phyloP scores from a whole-genome alignment of 2,329 filamentous ascomycete genomes.

The Colletotrichum lupini region DNA sequence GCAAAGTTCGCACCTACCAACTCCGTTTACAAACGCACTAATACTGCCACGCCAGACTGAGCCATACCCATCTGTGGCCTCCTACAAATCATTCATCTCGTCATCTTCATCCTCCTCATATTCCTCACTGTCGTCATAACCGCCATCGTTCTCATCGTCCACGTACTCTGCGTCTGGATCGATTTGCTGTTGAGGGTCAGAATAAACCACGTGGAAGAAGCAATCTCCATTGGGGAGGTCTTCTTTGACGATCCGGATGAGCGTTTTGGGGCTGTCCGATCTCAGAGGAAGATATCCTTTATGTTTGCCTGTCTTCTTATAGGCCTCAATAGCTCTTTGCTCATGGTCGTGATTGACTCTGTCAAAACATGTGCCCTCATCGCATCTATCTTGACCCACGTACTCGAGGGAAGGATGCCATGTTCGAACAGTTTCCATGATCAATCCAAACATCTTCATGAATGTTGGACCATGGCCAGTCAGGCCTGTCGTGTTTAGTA shows the following conservation, averaged over 20 bases:
- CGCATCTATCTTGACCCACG: not conserved
- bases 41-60: not conserved
- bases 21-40: not conserved
- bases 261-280: not conserved
- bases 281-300: not conserved
- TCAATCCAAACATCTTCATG: not conserved
- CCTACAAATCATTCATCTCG: not conserved
- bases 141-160: not conserved
- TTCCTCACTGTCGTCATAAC: not conserved
- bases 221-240: not conserved
- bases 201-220: not conserved
- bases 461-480: conserved; percentile 14
- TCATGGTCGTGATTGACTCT: not conserved
- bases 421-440: not conserved
- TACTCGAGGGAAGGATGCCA: conserved; percentile 1
- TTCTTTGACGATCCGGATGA: not conserved
- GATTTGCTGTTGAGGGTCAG: not conserved
- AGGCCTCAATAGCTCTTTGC: not conserved
- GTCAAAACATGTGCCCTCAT: not conserved
- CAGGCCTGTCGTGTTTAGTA: conserved; percentile 7
- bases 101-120: not conserved
- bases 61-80: not conserved
- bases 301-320: not conserved
- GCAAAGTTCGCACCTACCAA: not conserved
- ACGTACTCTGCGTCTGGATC: not conserved